phyloP scores from a whole-genome alignment of 2,329 filamentous ascomycete genomes.

The Thielaviopsis punctulata region DNA sequence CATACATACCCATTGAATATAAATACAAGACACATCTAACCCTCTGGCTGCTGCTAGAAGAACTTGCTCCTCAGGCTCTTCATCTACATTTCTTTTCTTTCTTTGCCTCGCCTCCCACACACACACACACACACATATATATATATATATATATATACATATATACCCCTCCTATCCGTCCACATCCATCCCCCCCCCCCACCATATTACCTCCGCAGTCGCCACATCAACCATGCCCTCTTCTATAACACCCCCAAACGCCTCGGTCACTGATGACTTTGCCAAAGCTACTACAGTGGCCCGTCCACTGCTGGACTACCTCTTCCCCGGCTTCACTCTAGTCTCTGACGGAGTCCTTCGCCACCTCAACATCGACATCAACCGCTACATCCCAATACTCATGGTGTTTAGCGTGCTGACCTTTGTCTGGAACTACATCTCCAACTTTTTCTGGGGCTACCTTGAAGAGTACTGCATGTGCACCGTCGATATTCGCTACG shows the following conservation, averaged over 20 bases:
- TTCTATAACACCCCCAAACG: background rate
- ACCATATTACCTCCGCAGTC: too few species aligned
- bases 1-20: too few species aligned
- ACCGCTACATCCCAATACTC: constrained; percentile 42
- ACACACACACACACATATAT: background rate
- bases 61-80: too few species aligned
- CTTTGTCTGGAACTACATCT: constrained; percentile 36
- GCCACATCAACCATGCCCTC: background rate
- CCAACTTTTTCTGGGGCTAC: constrained; percentile 28
- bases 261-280: background rate
- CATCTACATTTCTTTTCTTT: too few species aligned
- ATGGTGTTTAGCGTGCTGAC: constrained; percentile 30
- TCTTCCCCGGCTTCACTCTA: constrained; percentile 49
- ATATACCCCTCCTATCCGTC: background rate
- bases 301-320: constrained; percentile 36
- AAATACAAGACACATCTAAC: too few species aligned
- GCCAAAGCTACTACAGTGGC: background rate
- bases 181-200: background rate
- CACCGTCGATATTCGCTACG: constrained; percentile 46
- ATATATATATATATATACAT: too few species aligned
- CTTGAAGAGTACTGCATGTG: constrained; percentile 43
- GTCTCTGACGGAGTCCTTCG: constrained; percentile 34
- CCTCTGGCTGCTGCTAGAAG: too few species aligned
- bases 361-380: constrained; percentile 44
- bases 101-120: background rate